Evolutionary conservation across 1,284 basidiomycete species (phyloP).

Genomic region (Coriolopsis trogii): DNA sequence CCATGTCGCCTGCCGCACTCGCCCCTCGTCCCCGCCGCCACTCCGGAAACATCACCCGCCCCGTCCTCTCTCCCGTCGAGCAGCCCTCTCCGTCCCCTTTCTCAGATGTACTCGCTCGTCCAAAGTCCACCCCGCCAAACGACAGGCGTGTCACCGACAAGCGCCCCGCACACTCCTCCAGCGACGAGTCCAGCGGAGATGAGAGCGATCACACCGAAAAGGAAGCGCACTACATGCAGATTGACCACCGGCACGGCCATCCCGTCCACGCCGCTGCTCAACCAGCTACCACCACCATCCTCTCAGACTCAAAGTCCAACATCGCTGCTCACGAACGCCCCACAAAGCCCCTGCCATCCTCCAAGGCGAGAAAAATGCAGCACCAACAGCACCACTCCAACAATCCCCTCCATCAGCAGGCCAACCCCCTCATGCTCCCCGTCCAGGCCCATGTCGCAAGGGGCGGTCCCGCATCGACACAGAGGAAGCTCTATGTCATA

Average conservation of each 20-base stretch:
- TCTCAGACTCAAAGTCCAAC: conserved; percentile 24
- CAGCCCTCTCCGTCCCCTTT: conserved; percentile 15
- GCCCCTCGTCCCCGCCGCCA: conserved; percentile 37
- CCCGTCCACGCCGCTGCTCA: conserved; percentile 21
- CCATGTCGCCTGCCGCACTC: conserved; percentile 22
- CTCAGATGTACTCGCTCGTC: conserved; percentile 33
- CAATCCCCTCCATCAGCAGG: conserved; percentile 42
- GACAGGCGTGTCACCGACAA: conserved; percentile 33
- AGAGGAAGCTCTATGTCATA: conserved; percentile 85
- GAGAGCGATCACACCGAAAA: conserved; percentile 22
- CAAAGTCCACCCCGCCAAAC: conserved; percentile 40
- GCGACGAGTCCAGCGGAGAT: conserved; percentile 19
- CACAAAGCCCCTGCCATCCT: conserved; percentile 49
- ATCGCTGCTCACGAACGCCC: conserved; percentile 45
- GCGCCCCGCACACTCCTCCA: conserved; percentile 21
- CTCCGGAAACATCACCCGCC: conserved; percentile 35
- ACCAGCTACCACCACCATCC: conserved; percentile 19
- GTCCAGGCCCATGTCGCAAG: conserved; percentile 80
- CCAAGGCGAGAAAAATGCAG: conserved; percentile 49
- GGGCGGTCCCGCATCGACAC: conserved; percentile 44
- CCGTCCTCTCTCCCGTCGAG: conserved; percentile 25
- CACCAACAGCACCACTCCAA: conserved; percentile 26
- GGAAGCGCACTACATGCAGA: conserved; percentile 29
- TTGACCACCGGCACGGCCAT: conserved; percentile 22
- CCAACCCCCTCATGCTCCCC: conserved; percentile 82